phyloP scores from a whole-genome alignment of 1,284 basidiomycete species.

The Phellopilus nigrolimitatus region DNA sequence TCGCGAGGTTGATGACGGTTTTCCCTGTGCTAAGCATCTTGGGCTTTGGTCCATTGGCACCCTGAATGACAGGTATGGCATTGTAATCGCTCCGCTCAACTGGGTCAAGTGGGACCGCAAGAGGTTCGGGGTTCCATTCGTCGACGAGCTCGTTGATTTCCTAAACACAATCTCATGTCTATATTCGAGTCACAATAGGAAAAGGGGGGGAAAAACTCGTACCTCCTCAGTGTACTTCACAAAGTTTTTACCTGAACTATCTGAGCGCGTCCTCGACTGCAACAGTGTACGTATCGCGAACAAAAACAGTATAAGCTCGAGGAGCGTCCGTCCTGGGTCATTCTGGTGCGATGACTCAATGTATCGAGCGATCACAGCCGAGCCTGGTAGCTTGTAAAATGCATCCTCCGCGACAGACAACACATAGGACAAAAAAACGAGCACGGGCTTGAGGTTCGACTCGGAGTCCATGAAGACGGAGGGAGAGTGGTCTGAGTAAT shows the following conservation, averaged over 20 bases:
- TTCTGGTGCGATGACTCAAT: constrained; percentile 87
- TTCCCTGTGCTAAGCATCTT: constrained; percentile 74
- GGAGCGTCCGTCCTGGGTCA: constrained; percentile 86
- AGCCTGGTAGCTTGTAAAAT: constrained; percentile 81
- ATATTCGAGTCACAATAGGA: neutral
- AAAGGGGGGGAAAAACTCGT: constrained; percentile 21
- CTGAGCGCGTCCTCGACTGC: constrained; percentile 85
- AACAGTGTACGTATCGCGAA: constrained; percentile 89
- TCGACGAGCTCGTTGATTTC: constrained; percentile 96
- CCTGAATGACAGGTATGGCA: constrained; percentile 75
- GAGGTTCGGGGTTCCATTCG: constrained; percentile 90
- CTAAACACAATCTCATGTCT: constrained; percentile 36
- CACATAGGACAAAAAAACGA: constrained; percentile 53
- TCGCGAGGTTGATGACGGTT: constrained; percentile 83
- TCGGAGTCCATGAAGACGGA: constrained; percentile 16
- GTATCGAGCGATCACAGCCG: constrained; percentile 86
- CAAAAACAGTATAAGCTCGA: constrained; percentile 86
- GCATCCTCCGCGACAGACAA: constrained; percentile 51
- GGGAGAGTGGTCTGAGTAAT: neutral
- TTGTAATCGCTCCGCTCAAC: constrained; percentile 68
- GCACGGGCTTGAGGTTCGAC: constrained; percentile 49
- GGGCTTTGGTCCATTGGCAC: constrained; percentile 80
- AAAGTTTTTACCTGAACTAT: constrained; percentile 84
- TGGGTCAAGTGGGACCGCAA: constrained; percentile 60
- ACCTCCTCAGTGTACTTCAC: constrained; percentile 91